A percentile compares a stretch with the other conserved stretches of the same genome.
phyloP scores from a whole-genome alignment of 805 yeast species.

The Wickerhamiella brachini region DNA sequence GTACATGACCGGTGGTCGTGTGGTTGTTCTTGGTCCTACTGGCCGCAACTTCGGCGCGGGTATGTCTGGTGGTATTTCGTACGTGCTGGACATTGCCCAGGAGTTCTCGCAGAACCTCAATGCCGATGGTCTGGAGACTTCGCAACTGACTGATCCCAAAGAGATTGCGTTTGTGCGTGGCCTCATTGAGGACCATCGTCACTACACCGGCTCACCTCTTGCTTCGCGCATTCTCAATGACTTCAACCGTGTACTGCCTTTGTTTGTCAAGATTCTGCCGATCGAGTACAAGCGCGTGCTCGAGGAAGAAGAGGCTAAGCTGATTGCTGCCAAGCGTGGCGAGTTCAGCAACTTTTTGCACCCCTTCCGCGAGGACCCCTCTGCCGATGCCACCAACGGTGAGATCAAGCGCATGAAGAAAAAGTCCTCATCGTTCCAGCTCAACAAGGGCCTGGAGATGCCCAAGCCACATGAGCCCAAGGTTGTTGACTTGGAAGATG shows the following conservation, averaged over 20 bases:
- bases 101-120: conserved; percentile 75
- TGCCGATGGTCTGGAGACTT: conserved; percentile 66
- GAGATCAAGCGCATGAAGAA: conserved; percentile 43
- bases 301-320: conserved; percentile 55
- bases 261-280: conserved; percentile 90
- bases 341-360: conserved; percentile 55
- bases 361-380: conserved; percentile 63
- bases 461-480: conserved; percentile 53
- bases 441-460: conserved; percentile 18
- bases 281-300: conserved; percentile 80
- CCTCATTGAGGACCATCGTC: conserved; percentile 86
- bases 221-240: conserved; percentile 73
- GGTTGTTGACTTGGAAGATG: conserved; percentile 80
- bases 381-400: conserved; percentile 78
- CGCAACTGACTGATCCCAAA: conserved; percentile 64
- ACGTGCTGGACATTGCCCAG: conserved; percentile 89
- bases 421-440: conserved; percentile 13
- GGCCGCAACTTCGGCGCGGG: conserved; percentile 95
- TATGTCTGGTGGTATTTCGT: conserved; percentile 98
- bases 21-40: conserved; percentile 78
- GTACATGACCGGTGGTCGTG: conserved; percentile 99
- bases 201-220: conserved; percentile 83
- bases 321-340: conserved; percentile 42
- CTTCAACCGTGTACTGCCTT: conserved; percentile 76
- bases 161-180: conserved; percentile 93